phyloP scores from a whole-genome alignment of 768 basidiomycete genomes.

The Naganishia kalamii region DNA sequence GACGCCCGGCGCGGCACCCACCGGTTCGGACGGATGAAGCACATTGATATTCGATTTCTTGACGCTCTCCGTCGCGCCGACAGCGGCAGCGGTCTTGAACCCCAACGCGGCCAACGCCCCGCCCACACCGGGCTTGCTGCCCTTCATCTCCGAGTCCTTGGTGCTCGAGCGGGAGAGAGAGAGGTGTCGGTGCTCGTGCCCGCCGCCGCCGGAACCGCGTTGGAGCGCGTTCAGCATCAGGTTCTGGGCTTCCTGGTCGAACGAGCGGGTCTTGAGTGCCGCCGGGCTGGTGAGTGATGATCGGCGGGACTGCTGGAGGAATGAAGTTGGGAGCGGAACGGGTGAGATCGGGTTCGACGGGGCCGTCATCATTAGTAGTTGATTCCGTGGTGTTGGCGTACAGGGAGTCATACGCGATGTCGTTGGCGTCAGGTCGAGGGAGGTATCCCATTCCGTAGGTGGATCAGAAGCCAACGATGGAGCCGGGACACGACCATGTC shows the following conservation, averaged over 20 bases:
- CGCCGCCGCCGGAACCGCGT: conserved; percentile 45
- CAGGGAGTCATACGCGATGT: neutral
- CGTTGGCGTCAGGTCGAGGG: neutral
- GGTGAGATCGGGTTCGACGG: neutral
- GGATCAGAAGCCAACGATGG: neutral
- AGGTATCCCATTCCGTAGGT: neutral
- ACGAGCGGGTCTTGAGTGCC: conserved; percentile 25
- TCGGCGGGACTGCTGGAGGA: neutral
- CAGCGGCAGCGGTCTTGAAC: conserved; percentile 41
- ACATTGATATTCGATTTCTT: neutral
- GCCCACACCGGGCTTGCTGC: conserved; percentile 45
- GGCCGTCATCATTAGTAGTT: neutral
- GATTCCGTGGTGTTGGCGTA: neutral
- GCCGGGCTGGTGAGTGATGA: conserved; percentile 15
- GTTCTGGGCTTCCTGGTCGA: conserved; percentile 53
- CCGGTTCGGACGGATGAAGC: neutral
- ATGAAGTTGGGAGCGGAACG: neutral
- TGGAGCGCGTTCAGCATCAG: conserved; percentile 55
- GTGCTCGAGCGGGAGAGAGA: conserved; percentile 24
- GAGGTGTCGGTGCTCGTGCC: conserved; percentile 24
- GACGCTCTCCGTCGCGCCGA: neutral
- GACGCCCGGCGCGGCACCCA: neutral
- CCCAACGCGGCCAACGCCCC: conserved; percentile 44
- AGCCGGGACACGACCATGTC: conserved; percentile 1
- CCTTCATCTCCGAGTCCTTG: conserved; percentile 17